These are phyloP conservation scores for Jacaranda copaia DNA, from an alignment of 257 asterid species.

Conservation along the genomic window DNA sequence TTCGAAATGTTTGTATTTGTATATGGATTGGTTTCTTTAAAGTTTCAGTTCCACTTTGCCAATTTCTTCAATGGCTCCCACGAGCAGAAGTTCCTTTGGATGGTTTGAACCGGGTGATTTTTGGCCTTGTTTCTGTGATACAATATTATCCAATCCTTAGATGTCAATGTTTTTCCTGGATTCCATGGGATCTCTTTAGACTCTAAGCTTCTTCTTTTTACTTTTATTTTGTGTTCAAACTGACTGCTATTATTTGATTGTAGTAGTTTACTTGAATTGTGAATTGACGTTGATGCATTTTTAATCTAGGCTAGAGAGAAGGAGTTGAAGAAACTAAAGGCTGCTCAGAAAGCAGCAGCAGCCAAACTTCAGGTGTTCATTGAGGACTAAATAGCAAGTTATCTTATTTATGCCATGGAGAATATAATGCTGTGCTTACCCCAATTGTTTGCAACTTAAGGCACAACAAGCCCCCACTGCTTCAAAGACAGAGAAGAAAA, in stretches of 20 bases:
- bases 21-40: conserved; percentile 22
- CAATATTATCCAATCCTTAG: neutral
- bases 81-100: neutral
- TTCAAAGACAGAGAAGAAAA: conserved; percentile 76
- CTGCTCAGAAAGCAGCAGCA: conserved; percentile 88
- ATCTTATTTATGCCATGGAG: neutral
- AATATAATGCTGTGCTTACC: conserved; percentile 4
- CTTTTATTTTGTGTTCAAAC: neutral
- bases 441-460: conserved; percentile 42
- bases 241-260: conserved; percentile 17
- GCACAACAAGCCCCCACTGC: conserved; percentile 66
- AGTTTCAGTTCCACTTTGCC: neutral
- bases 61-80: neutral
- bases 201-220: too few relatives aligned
- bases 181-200: neutral
- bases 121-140: conserved; percentile 24
- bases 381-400: conserved; percentile 1
- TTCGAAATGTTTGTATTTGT: conserved; percentile 5
- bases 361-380: conserved; percentile 68
- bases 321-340: conserved; percentile 84
- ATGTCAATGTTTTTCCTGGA: neutral
- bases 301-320: conserved; percentile 81
- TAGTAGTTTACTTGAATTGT: neutral
- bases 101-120: neutral
- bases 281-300: conserved; percentile 27